Base-by-base conservation (phyloP, 257 asterid species). In the Schizonepeta tenuifolia region DNA sequence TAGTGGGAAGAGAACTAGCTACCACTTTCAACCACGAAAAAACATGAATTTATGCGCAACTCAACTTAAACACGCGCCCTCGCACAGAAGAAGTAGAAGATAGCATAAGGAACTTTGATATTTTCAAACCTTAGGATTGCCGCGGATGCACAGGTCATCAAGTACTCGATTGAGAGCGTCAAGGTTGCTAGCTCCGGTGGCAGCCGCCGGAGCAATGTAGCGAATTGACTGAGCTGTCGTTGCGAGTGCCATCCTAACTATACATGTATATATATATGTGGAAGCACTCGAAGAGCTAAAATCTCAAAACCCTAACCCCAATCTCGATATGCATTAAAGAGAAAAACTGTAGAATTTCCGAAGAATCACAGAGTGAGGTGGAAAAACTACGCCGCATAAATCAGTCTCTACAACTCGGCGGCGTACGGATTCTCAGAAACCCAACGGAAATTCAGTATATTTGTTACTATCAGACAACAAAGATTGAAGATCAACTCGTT, bases 101-200 rank as follows among this genome's bases (percentile, higher is more conserved):
- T 7, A 31, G 17, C 20, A 53, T 18, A 4, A 31, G 6, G 12
- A 69, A 38, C 15, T 55, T n/a, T 24, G 20, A 50, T 61, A 22
- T 40, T 70, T 46, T 47, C 63, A 18, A 35, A 90, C 97, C 96
- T 87, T 89, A 15, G 89, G 93, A 78, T 71, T 85, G 46, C 90
- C 89, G 33, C 90, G 86, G 67, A 81, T 82, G 81, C 95, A 92
- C 57, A 92, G 86, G 70, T 88, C 96, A 10, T 90, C 80, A 20
- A 93, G 87, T 3, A 90, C 83, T 15, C 93, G 80, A 43, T 89
- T 82, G 65, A 94, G 88, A 18, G 93, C 82, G 58, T 94, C 99
- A 24, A 88, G 73, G 75, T 87, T 87, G 14, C 88, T 88, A 18
- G 90, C 81, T 58, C 89, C 90, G 63, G 90, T 65, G 74, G 89